Conservation (phyloP, 495 filamentous ascomycete species). For the Penicillium alfredii region DNA sequence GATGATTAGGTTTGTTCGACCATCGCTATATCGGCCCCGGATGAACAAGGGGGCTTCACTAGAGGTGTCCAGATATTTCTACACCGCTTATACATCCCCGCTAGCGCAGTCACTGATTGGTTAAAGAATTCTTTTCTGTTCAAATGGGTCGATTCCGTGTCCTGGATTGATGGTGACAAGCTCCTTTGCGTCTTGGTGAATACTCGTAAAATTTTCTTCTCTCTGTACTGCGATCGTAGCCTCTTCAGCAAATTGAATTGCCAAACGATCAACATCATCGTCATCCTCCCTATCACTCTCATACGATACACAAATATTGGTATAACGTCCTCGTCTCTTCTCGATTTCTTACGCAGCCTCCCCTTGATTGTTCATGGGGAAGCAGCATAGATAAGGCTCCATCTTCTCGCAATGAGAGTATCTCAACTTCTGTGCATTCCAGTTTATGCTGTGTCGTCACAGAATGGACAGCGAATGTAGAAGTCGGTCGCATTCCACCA, state of each 20-base stretch:
- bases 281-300: constrained; percentile 3
- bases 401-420: constrained; percentile 11
- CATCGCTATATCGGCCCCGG: constrained; percentile 1
- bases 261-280: constrained; percentile 4
- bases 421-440: constrained; percentile 5
- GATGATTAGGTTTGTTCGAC: constrained; percentile 9
- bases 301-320: constrained; percentile 8
- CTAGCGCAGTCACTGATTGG: constrained; percentile 3
- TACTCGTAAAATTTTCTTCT: constrained; percentile 9
- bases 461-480: constrained; percentile 13
- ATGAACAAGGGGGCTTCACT: constrained; percentile 5
- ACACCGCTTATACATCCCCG: background rate
- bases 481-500: constrained; percentile 9
- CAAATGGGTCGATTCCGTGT: constrained; percentile 6
- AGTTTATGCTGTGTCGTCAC: constrained; percentile 10
- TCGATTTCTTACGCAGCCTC: constrained; percentile 16
- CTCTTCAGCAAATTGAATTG: constrained; percentile 4
- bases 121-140: constrained; percentile 4
- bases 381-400: constrained; percentile 7
- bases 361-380: constrained; percentile 6
- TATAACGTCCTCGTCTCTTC: constrained; percentile 9
- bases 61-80: constrained; percentile 10
- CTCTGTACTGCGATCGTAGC: constrained; percentile 5
- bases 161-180: constrained; percentile 5
- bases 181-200: constrained; percentile 6